These are phyloP conservation scores for Fraxinus anomala DNA, from an alignment of 257 asterid species.

Conservation along the genomic window DNA sequence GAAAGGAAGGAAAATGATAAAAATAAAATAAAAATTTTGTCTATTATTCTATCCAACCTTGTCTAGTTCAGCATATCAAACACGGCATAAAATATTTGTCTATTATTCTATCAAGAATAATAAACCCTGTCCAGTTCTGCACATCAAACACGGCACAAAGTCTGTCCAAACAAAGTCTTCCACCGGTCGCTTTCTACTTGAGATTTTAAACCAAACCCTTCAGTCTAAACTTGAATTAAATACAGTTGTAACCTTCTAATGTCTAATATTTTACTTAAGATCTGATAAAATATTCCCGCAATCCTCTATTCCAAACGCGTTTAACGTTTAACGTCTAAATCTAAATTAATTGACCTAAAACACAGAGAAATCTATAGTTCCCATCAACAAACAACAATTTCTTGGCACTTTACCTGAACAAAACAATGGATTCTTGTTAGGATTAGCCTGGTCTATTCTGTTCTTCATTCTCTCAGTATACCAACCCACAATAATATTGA, in stretches of 20 bases:
- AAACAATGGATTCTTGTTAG: neutral
- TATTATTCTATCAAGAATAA: neutral
- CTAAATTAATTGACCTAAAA: neutral
- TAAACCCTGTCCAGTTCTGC: neutral
- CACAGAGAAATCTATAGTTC: conserved; percentile 11
- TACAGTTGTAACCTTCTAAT: neutral
- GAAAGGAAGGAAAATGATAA: too few species aligned
- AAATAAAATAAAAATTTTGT: too few species aligned
- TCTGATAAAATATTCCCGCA: conserved; percentile 15
- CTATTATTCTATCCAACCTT: too few species aligned
- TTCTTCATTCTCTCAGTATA: conserved; percentile 12
- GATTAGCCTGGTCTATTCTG: conserved; percentile 6
- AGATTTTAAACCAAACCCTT: neutral
- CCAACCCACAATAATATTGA: neutral
- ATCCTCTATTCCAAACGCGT: conserved; percentile 24
- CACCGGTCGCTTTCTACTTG: neutral
- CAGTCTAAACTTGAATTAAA: neutral
- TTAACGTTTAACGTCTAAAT: conserved; percentile 15
- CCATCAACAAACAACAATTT: conserved; percentile 28
- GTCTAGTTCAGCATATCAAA: neutral
- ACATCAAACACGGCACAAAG: neutral
- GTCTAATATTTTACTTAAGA: conserved; percentile 28
- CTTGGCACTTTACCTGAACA: conserved; percentile 4
- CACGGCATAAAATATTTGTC: neutral
- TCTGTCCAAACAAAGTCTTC: neutral